phyloP scores from a whole-genome alignment of 257 asterid genomes.

The Solanum microdontum region DNA sequence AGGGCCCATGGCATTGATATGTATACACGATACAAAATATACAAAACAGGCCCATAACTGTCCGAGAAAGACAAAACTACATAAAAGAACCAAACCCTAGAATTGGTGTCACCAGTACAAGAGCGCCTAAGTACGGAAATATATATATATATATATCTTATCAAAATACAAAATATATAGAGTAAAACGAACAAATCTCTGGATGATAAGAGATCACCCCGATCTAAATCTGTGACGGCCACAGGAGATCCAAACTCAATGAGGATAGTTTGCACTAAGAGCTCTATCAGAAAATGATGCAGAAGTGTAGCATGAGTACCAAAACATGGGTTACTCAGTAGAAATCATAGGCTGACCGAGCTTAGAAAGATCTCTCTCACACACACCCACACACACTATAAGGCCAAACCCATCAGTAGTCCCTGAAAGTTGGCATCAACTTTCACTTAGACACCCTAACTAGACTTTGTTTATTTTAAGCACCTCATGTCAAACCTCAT shows the following conservation, averaged over 20 bases:
- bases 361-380: background rate
- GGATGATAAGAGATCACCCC: background rate
- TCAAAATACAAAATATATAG: too few relatives aligned
- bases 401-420: too few relatives aligned
- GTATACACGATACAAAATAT: too few relatives aligned
- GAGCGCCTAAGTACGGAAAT: background rate
- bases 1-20: too few relatives aligned
- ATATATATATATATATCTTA: too few relatives aligned
- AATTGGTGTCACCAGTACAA: background rate
- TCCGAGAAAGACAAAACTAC: too few relatives aligned
- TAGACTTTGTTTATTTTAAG: too few relatives aligned
- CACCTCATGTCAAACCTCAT: too few relatives aligned
- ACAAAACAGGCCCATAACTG: too few relatives aligned
- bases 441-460: too few relatives aligned
- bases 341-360: background rate
- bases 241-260: background rate
- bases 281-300: background rate
- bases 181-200: background rate
- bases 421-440: too few relatives aligned
- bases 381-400: background rate
- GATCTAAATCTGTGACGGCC: background rate
- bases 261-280: background rate
- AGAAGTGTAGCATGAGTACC: background rate
- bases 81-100: background rate
- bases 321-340: background rate